Percentiles rank a stretch among this genome's conserved stretches.
Evolutionary conservation across 352 stramenopile species (phyloP).

Genomic region (Halophytophthora polymorphica): DNA sequence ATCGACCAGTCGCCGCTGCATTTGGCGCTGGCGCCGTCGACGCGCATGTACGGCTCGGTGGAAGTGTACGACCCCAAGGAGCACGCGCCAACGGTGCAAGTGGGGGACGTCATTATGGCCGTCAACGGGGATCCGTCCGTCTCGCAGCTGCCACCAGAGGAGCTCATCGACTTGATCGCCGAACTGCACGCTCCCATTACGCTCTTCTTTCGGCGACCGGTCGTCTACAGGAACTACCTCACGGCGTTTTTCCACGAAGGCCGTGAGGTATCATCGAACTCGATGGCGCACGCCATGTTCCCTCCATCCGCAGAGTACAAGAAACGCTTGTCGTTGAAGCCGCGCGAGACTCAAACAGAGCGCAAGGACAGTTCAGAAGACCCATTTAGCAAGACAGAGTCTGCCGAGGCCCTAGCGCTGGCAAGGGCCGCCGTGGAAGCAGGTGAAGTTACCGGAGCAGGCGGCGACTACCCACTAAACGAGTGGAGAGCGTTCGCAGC

Average conservation of each 20-base stretch:
- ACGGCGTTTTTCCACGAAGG: constrained; percentile 34
- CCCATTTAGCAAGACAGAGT: constrained; percentile 29
- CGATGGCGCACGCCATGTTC: constrained; percentile 63
- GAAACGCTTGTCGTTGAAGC: constrained; percentile 20
- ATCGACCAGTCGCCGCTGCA: constrained; percentile 51
- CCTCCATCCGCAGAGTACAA: constrained; percentile 67
- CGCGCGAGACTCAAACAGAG: constrained; percentile 10
- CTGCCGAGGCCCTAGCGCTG: constrained; percentile 4
- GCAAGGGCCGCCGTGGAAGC: constrained; percentile 8
- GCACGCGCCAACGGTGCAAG: constrained; percentile 36
- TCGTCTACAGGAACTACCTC: constrained; percentile 57
- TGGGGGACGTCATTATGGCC: constrained; percentile 66
- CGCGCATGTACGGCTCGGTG: constrained; percentile 68
- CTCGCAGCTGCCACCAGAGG: constrained; percentile 43
- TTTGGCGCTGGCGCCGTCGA: constrained; percentile 57
- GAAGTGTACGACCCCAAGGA: constrained; percentile 69
- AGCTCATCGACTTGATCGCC: constrained; percentile 55
- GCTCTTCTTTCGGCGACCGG: constrained; percentile 50
- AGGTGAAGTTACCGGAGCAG: constrained; percentile 3
- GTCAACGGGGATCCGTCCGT: constrained; percentile 56
- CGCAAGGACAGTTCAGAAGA: constrained; percentile 11
- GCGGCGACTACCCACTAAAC: constrained; percentile 17
- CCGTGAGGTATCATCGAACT: constrained; percentile 41
- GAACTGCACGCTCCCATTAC: constrained; percentile 42
- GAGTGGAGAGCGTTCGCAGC: constrained; percentile 46